A percentile compares a stretch with the other conserved stretches of the same genome.
phyloP scores from a whole-genome alignment of 345 rosid species.

The Pelargonium nanum region DNA sequence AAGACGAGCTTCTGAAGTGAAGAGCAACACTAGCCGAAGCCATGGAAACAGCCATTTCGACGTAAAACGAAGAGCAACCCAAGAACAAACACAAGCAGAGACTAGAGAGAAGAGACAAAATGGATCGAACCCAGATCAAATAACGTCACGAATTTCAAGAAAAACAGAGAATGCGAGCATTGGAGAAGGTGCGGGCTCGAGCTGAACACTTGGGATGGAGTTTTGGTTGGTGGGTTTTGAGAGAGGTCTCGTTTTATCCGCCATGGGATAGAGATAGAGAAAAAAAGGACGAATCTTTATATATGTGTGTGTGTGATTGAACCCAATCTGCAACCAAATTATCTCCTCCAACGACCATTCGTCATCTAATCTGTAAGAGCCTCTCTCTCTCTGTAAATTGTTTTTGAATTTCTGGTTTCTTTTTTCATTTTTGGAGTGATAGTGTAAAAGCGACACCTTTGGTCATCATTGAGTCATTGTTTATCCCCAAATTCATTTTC shows the following conservation, averaged over 20 bases:
- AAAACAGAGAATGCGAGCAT: slow-evolving; percentile 1
- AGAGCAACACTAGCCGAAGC: slow-evolving; percentile 26
- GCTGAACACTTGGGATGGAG: not conserved
- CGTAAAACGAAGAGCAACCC: not conserved
- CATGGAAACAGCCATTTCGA: slow-evolving; percentile 35
- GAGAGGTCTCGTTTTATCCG: slow-evolving; percentile 15
- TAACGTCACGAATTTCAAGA: not conserved
- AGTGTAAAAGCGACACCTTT: slow-evolving; percentile 2
- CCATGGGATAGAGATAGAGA: slow-evolving; percentile 11
- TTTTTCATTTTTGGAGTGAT: not conserved
- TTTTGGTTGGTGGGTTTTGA: not conserved
- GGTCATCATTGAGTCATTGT: not conserved
- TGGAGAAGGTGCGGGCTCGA: not conserved
- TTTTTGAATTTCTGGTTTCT: not conserved
- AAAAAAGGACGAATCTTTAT: not conserved
- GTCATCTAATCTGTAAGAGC: slow-evolving; percentile 11
- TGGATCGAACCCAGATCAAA: not conserved
- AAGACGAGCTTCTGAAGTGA: slow-evolving; percentile 3
- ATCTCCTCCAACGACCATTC: slow-evolving; percentile 22
- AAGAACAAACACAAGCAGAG: not conserved
- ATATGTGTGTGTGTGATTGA: not conserved
- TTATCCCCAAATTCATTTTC: not conserved
- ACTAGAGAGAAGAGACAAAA: slow-evolving; percentile 3
- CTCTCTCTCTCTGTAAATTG: not conserved
- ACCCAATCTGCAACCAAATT: not conserved